Evolutionary conservation across 345 rosid genomes (phyloP).

Genomic region (Limnanthes douglasii): DNA sequence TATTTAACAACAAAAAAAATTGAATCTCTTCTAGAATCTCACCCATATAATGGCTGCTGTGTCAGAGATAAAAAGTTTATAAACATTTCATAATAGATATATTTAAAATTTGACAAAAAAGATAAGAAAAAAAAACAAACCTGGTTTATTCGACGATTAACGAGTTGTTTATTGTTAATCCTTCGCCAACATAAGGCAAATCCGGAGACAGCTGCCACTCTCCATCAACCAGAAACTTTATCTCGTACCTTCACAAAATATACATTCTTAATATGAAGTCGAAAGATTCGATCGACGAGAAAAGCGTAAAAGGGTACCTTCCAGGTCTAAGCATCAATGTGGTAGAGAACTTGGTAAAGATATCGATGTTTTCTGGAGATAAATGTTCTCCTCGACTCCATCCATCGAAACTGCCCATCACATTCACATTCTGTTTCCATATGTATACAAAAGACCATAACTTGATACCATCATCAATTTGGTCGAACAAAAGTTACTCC

Average conservation of each 20-base stretch:
- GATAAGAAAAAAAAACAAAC: too few species aligned
- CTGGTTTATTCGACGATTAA: constrained; percentile 54
- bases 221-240: constrained; percentile 88
- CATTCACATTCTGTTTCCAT: constrained; percentile 56
- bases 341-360: constrained; percentile 50
- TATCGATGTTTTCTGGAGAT: constrained; percentile 69
- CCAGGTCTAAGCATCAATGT: constrained; percentile 73
- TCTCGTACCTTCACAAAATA: constrained; percentile 49
- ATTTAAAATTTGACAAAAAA: too few species aligned
- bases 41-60: too few species aligned
- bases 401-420: constrained; percentile 83
- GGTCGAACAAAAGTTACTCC: too few species aligned
- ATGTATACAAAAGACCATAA: neutral
- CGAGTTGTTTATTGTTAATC: constrained; percentile 52
- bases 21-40: too few species aligned
- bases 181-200: constrained; percentile 63
- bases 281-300: constrained; percentile 12
- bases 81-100: too few species aligned
- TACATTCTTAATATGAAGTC: neutral
- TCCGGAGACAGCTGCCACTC: constrained; percentile 76
- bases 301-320: constrained; percentile 24
- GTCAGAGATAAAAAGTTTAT: too few species aligned
- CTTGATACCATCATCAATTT: too few species aligned
- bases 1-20: too few species aligned
- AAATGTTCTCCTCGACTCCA: constrained; percentile 83